phyloP scores from a whole-genome alignment of 2,329 filamentous ascomycete genomes.

The Fulvia fulva region DNA sequence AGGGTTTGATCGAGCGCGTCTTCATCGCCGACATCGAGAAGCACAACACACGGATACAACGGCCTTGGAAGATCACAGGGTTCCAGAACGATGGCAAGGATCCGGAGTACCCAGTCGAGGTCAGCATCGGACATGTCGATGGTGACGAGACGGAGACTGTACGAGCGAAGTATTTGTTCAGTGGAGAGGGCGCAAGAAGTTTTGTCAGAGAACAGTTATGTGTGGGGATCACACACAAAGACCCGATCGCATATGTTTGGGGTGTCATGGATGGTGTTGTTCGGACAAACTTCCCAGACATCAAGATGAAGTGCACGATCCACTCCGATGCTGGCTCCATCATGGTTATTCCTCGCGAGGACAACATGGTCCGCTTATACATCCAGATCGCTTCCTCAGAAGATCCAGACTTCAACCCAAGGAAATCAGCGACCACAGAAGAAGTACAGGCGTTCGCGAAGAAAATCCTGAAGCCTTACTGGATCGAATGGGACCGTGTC shows the following conservation, averaged over 20 bases:
- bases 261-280: slow-evolving; percentile 65
- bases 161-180: slow-evolving; percentile 60
- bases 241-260: slow-evolving; percentile 62
- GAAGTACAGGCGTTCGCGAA: slow-evolving; percentile 57
- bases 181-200: slow-evolving; percentile 59
- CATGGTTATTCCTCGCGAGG: slow-evolving; percentile 58
- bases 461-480: slow-evolving; percentile 57
- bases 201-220: slow-evolving; percentile 60
- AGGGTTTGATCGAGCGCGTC: slow-evolving; percentile 59
- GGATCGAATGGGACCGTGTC: slow-evolving; percentile 59
- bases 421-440: slow-evolving; percentile 56
- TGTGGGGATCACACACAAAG: slow-evolving; percentile 62
- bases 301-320: slow-evolving; percentile 66
- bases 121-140: slow-evolving; percentile 72
- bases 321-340: slow-evolving; percentile 61
- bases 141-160: slow-evolving; percentile 64
- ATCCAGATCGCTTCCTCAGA: slow-evolving; percentile 60
- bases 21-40: slow-evolving; percentile 60
- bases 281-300: slow-evolving; percentile 60
- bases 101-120: slow-evolving; percentile 73
- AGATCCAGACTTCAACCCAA: slow-evolving; percentile 58
- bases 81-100: slow-evolving; percentile 59
- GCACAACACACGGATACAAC: slow-evolving; percentile 52
- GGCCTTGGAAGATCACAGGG: slow-evolving; percentile 59
- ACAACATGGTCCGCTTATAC: slow-evolving; percentile 54